Conservation (phyloP, 202 grass and related monocot genomes). For the Digitaria exilis region DNA sequence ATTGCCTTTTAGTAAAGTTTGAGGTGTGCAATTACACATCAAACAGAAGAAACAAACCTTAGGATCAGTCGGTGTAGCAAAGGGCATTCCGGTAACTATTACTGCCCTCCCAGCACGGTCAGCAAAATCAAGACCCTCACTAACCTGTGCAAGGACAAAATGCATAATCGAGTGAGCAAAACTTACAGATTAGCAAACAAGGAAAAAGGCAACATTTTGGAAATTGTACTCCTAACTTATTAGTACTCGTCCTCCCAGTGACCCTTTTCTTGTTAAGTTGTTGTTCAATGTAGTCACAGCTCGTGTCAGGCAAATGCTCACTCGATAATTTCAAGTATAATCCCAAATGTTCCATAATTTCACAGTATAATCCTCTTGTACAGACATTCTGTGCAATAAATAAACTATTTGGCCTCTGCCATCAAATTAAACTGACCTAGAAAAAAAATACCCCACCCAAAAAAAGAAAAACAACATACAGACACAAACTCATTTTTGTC, state of each 20-base stretch:
- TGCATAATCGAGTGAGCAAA: constrained; percentile 20
- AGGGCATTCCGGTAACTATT: constrained; percentile 93
- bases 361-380: neutral
- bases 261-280: neutral
- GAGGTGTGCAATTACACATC: neutral
- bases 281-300: too few species aligned
- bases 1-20: neutral
- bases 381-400: neutral
- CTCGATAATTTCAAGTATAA: too few species aligned
- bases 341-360: neutral
- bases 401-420: neutral
- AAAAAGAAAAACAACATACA: too few species aligned
- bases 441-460: neutral
- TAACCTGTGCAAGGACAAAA: constrained; percentile 72
- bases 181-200: neutral
- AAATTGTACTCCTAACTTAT: constrained; percentile 5
- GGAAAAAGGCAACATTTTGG: constrained; percentile 12
- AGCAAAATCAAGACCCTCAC: constrained; percentile 99
- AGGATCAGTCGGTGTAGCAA: constrained; percentile 79
- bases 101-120: constrained; percentile 96
- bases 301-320: too few species aligned
- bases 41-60: constrained; percentile 60
- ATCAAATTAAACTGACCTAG: neutral
- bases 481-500: neutral
- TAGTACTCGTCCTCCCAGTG: neutral